These are phyloP conservation scores for Boletus tomentosulus DNA, from an alignment of 768 basidiomycete species.

Conservation along the genomic window DNA sequence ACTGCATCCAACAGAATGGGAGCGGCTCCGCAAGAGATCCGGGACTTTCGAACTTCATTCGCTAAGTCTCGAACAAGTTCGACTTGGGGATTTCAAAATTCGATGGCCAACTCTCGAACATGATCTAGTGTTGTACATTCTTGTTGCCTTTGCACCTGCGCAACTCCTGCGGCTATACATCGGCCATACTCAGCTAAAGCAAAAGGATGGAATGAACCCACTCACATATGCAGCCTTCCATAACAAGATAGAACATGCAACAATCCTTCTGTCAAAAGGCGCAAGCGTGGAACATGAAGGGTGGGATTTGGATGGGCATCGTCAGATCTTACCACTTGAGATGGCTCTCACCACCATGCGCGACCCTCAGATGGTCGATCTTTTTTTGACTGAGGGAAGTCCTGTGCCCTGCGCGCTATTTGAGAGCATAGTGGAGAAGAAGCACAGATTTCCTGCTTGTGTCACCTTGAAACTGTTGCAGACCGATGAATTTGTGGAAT, in stretches of 20 bases:
- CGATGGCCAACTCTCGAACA: background rate
- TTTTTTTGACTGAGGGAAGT: background rate
- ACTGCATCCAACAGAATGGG: conserved; percentile 1
- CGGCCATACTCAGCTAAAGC: background rate
- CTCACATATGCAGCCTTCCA: background rate
- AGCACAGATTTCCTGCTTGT: background rate
- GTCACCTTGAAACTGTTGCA: conserved; percentile 3
- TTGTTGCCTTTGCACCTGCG: background rate
- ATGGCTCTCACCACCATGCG: too few species aligned
- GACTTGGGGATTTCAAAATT: too few species aligned
- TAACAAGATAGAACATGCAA: background rate
- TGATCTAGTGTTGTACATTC: conserved; percentile 1
- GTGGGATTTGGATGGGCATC: background rate
- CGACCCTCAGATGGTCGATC: too few species aligned
- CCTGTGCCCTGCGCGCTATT: background rate
- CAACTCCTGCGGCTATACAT: background rate
- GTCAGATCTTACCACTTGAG: background rate
- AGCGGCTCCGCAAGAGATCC: background rate
- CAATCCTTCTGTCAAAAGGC: background rate
- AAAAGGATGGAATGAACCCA: conserved; percentile 1
- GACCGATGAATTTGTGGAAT: conserved; percentile 12
- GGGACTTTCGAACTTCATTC: too few species aligned
- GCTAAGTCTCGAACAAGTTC: too few species aligned
- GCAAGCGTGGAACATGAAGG: background rate
- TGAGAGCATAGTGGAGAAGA: background rate